These are phyloP conservation scores for Carnegiea gigantea DNA, from an alignment of 179 eudicot species.

Conservation along the genomic window DNA sequence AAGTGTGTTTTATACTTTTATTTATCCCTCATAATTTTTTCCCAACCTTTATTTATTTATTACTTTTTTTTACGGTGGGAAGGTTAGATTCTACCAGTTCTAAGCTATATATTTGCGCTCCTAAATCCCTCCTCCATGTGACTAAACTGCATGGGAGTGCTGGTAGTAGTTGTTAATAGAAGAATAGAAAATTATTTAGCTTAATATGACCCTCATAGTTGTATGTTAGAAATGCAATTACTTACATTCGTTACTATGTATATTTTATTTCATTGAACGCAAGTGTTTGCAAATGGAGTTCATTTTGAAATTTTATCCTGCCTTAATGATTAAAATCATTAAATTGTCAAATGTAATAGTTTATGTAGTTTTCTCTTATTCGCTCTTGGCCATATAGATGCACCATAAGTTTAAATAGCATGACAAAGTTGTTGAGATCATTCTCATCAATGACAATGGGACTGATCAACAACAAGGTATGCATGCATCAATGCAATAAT, in stretches of 20 bases:
- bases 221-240: background rate
- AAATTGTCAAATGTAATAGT: background rate
- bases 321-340: too few relatives aligned
- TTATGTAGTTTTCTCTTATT: background rate
- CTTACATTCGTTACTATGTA: too few relatives aligned
- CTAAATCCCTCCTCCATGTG: background rate
- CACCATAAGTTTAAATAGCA: slow-evolving; percentile 34
- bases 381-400: slow-evolving; percentile 19
- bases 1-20: too few relatives aligned
- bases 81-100: too few relatives aligned
- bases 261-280: too few relatives aligned
- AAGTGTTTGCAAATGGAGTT: background rate
- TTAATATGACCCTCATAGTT: too few relatives aligned
- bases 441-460: slow-evolving; percentile 35
- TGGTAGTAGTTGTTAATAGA: background rate
- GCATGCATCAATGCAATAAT: background rate
- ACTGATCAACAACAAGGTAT: slow-evolving; percentile 40
- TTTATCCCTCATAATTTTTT: too few relatives aligned
- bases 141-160: background rate
- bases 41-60: background rate
- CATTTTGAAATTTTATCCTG: background rate
- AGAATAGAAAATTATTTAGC: too few relatives aligned
- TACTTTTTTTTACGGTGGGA: background rate
- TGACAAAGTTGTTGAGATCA: slow-evolving; percentile 42
- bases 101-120: background rate